Evolutionary conservation across 2,329 filamentous ascomycete genomes (phyloP).

Genomic region (Xylaria sp.): DNA sequence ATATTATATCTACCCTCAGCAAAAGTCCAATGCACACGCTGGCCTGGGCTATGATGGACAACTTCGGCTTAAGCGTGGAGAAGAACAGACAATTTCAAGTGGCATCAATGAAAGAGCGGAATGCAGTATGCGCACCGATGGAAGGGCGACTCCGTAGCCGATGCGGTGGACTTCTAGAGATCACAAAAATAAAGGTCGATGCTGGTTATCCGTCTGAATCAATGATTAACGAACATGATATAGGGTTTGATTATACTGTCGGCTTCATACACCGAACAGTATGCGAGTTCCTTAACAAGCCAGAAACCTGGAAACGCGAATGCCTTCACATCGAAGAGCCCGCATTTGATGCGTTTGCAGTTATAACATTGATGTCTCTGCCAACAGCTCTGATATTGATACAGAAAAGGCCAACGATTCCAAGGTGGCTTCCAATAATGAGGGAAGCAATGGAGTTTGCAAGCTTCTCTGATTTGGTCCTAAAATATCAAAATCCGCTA

Average conservation of each 20-base stretch:
- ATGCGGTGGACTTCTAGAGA: background rate
- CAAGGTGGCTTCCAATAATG: background rate
- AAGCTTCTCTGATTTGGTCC: background rate
- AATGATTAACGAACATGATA: background rate
- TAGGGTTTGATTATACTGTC: background rate
- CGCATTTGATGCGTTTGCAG: background rate
- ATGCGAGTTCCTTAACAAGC: background rate
- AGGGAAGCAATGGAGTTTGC: background rate
- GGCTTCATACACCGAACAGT: background rate
- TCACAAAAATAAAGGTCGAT: background rate
- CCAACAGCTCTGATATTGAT: background rate
- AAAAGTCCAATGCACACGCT: background rate
- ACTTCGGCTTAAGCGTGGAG: background rate
- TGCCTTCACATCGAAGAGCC: background rate
- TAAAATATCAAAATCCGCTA: background rate
- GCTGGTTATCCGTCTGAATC: background rate
- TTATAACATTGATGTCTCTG: background rate
- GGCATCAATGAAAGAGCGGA: too few species aligned
- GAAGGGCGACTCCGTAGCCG: background rate
- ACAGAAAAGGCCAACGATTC: background rate
- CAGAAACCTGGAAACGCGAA: background rate
- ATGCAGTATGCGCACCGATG: background rate
- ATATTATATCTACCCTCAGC: background rate
- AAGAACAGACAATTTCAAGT: background rate
- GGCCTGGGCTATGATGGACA: background rate